Base-by-base conservation (phyloP, 495 filamentous ascomycete species). In the Clohesyomyces aquaticus region DNA sequence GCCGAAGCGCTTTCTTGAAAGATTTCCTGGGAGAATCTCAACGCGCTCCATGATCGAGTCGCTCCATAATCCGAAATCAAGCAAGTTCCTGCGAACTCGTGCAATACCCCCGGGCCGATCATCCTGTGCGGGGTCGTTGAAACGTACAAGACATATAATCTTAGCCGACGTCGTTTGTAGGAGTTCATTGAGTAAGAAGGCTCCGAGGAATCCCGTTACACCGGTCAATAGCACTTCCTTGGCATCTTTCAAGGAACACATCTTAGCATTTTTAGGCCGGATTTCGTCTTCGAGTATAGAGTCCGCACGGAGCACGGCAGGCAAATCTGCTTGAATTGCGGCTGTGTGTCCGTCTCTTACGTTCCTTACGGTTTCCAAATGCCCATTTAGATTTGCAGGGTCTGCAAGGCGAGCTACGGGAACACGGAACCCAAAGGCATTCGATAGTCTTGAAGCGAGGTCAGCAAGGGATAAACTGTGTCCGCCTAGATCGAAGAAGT, bases 401-500 rank as follows among this genome's bases (percentile, higher is more conserved):
- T 83, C 85, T 2, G 84, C 86, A 35, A 89, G 81, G 42, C 82
- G 81, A 48, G 80, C 81, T 38, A 89, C 80, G 4, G 84, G 80
- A 2, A 89, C 77, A 10, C 81, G 78, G 70, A 89, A 85, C 16
- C 85, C 86, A 66, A 85, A 87, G 8, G 77, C 77, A 47, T 78
- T 77, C 0, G 84, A 83, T 1, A 88, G 61, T 52, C 79, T 79
- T 2, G 82, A 82, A 19, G 85, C 80, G 16, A 88, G 79, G 49
- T 87, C 85, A 0, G 85, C 87, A 32, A 89, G 77, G n/a, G 83
- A 83, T 62, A 89, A 73, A 10, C 84, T 87, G 72, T 89, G 87
- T 1, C 87, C 87, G n/a, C 87, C 87, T 3, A 88, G 71, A 63
- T 88, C 85, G 67, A 89, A 89, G 73, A 88, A 89, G 63, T 83